A percentile compares a stretch with the other conserved stretches of the same genome.
phyloP scores from a whole-genome alignment of 1,284 basidiomycete species.

The Volvariella surrecta region DNA sequence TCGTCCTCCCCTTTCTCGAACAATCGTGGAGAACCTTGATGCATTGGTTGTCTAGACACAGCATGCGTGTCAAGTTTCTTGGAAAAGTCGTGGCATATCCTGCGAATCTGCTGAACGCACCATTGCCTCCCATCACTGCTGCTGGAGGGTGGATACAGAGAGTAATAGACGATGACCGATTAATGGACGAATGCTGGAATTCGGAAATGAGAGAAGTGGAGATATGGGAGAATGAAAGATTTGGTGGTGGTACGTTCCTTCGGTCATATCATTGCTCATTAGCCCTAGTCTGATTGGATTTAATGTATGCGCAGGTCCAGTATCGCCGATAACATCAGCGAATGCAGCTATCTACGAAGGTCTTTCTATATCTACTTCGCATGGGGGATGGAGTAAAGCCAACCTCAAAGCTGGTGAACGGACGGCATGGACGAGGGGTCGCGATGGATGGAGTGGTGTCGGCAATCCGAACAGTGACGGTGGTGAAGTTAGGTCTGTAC shows the following conservation, averaged over 20 bases:
- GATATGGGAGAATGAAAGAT: constrained; percentile 73
- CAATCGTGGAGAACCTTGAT: constrained; percentile 5
- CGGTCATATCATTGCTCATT: neutral
- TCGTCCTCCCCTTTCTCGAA: constrained; percentile 14
- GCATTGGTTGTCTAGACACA: neutral
- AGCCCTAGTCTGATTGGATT: neutral
- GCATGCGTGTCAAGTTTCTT: neutral
- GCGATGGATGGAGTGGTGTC: constrained; percentile 66
- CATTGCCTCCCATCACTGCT: constrained; percentile 15
- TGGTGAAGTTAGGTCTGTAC: constrained; percentile 55
- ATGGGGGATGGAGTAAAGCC: constrained; percentile 45
- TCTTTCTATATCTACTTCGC: too few species aligned
- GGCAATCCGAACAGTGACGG: constrained; percentile 19
- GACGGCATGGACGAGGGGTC: constrained; percentile 57
- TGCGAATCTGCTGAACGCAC: constrained; percentile 7
- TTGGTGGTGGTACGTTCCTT: constrained; percentile 19
- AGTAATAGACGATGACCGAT: constrained; percentile 52
- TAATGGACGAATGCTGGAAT: constrained; percentile 55
- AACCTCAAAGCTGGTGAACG: constrained; percentile 49
- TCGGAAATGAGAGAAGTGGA: constrained; percentile 59
- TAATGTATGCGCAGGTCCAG: constrained; percentile 1
- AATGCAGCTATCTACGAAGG: neutral
- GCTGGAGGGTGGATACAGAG: constrained; percentile 21
- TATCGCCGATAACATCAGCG: neutral
- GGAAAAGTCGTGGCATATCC: neutral